These are phyloP conservation scores for Plasmodium gonderi DNA, from an alignment of 169 alveolate species.

Conservation along the genomic window DNA sequence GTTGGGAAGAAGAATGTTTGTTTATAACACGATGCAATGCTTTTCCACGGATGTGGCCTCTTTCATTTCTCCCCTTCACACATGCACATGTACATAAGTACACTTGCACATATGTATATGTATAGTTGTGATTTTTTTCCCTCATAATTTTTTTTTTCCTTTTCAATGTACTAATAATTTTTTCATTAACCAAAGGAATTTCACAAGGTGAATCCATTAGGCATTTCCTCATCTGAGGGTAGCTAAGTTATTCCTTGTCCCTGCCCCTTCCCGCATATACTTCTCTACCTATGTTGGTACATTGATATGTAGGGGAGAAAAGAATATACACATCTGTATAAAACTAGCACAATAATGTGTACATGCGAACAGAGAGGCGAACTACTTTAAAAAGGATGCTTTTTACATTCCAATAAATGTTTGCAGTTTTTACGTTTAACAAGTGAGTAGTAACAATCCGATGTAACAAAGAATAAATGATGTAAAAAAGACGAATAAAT, in stretches of 20 bases:
- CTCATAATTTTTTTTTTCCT: background rate
- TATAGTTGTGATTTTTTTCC: background rate
- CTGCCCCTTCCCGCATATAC: too few relatives aligned
- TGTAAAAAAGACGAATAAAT: conserved; percentile 44
- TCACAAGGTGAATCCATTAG: background rate
- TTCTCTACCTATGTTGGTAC: too few relatives aligned
- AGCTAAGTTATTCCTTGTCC: too few relatives aligned
- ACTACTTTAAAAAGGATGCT: conserved; percentile 5
- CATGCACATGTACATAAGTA: too few relatives aligned
- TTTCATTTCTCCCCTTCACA: too few relatives aligned
- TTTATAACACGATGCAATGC: background rate
- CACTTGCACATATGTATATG: too few relatives aligned
- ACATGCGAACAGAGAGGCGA: background rate
- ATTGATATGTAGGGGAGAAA: too few relatives aligned
- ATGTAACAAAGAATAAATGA: conserved; percentile 66
- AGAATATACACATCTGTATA: background rate
- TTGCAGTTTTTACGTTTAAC: conserved; percentile 16
- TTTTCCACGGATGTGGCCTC: too few relatives aligned
- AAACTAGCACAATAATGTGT: too few relatives aligned
- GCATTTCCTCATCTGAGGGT: background rate
- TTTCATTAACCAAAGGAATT: background rate
- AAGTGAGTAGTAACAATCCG: conserved; percentile 33
- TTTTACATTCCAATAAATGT: background rate
- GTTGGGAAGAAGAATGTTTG: background rate
- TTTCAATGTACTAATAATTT: background rate